Evolutionary conservation across 306 rosid genomes (phyloP).

Genomic region (Quercus bicolor): DNA sequence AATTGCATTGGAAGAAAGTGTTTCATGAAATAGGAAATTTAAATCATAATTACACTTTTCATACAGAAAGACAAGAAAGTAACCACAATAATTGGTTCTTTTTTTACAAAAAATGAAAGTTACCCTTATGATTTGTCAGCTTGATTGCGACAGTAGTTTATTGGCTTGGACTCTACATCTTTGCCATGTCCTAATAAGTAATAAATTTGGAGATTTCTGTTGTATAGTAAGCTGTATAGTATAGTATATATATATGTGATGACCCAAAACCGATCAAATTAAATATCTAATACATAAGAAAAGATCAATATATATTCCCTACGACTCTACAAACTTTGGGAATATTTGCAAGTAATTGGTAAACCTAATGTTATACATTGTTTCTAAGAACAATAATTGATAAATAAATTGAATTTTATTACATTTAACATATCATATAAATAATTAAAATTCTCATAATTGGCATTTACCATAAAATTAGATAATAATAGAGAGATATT

Average conservation of each 20-base stretch:
- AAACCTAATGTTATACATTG: too few species aligned
- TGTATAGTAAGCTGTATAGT: neutral
- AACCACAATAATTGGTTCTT: constrained; percentile 6
- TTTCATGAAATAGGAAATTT: constrained; percentile 23
- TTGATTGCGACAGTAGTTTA: neutral
- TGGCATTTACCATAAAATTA: too few species aligned
- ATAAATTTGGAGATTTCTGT: neutral
- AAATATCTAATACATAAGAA: too few species aligned
- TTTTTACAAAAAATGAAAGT: too few species aligned
- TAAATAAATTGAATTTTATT: too few species aligned
- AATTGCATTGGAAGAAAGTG: neutral
- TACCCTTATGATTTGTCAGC: neutral
- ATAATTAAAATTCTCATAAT: too few species aligned
- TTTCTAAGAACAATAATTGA: too few species aligned
- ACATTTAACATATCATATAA: too few species aligned
- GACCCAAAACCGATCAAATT: neutral
- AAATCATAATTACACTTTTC: constrained; percentile 13
- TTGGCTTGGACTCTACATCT: neutral
- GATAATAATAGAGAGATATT: too few species aligned
- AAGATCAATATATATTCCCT: too few species aligned
- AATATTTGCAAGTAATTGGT: too few species aligned
- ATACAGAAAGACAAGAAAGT: neutral
- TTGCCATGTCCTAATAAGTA: neutral
- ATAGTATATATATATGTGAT: neutral
- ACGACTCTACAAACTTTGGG: too few species aligned